These are phyloP conservation scores for Musa balbisiana DNA, from an alignment of 202 grass and related monocot genomes.

Conservation along the genomic window DNA sequence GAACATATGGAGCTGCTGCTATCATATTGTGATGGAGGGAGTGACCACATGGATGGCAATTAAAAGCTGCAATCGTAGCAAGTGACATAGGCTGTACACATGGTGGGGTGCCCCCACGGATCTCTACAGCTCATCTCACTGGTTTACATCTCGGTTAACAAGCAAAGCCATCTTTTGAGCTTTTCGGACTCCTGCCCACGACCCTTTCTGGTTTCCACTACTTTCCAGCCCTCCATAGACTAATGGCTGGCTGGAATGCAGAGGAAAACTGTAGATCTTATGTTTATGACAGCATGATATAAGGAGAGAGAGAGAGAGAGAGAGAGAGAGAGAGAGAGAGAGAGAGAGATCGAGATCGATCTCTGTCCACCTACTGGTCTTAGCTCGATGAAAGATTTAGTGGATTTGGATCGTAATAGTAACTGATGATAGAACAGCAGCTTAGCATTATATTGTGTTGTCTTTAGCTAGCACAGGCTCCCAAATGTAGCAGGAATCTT, in stretches of 20 bases:
- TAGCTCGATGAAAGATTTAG: not conserved
- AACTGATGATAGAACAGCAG: not conserved
- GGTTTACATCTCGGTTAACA: not conserved
- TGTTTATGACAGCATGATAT: not conserved
- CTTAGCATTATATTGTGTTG: too few relatives aligned
- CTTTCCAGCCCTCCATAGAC: too few relatives aligned
- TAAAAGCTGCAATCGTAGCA: not conserved
- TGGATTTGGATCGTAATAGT: not conserved
- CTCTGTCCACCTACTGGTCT: not conserved
- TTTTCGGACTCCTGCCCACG: not conserved
- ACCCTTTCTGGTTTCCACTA: not conserved
- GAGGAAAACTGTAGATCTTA: not conserved
- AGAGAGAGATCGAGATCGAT: too few relatives aligned
- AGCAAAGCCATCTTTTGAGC: slow-evolving; percentile 1
- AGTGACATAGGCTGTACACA: not conserved
- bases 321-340: too few relatives aligned
- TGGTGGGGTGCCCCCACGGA: not conserved
- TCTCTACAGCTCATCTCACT: slow-evolving; percentile 3
- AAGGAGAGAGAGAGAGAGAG: not conserved
- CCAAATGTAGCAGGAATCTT: too few relatives aligned
- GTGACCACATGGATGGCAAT: not conserved
- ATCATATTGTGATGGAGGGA: not conserved
- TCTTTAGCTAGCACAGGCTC: too few relatives aligned
- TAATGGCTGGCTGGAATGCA: not conserved
- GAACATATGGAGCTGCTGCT: not conserved